phyloP scores from a whole-genome alignment of 2,329 filamentous ascomycete species.

The Colletotrichum somersetense region DNA sequence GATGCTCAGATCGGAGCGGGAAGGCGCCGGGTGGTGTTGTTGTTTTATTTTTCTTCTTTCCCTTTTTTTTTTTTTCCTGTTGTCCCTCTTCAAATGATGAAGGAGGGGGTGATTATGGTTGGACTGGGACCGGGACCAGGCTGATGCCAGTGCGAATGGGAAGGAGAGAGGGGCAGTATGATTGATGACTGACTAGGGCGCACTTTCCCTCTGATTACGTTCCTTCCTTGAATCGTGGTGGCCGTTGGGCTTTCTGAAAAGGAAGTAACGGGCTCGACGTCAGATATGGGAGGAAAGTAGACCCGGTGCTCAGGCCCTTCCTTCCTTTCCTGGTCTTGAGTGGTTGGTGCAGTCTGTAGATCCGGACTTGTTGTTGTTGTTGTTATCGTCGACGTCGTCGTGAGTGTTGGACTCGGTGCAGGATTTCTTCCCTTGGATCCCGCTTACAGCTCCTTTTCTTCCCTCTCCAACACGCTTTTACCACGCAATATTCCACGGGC shows the following conservation, averaged over 20 bases:
- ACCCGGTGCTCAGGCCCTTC: constrained; percentile 1
- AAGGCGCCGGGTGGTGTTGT: constrained; percentile 15
- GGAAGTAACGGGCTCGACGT: constrained; percentile 8
- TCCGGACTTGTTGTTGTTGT: not conserved
- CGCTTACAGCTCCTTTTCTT: not conserved
- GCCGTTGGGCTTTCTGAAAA: constrained; percentile 31
- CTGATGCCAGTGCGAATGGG: constrained; percentile 38
- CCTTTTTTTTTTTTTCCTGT: not conserved
- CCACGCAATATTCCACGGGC: not conserved
- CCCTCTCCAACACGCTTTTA: not conserved
- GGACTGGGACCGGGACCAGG: constrained; percentile 20
- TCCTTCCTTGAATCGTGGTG: constrained; percentile 24
- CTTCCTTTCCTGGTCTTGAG: constrained; percentile 8
- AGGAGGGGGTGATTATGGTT: constrained; percentile 20
- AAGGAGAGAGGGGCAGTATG: constrained; percentile 32
- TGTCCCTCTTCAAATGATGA: constrained; percentile 13
- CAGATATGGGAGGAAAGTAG: constrained; percentile 9
- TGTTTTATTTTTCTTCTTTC: constrained; percentile 23
- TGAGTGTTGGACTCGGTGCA: not conserved
- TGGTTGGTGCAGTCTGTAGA: not conserved
- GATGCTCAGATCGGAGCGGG: constrained; percentile 27
- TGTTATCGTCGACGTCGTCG: not conserved
- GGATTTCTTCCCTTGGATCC: not conserved
- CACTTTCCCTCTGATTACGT: constrained; percentile 36
- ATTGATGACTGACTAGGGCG: constrained; percentile 37